Base-by-base conservation (phyloP, 148 eudicot genomes). In the Vaccinium macrocarpon region DNA sequence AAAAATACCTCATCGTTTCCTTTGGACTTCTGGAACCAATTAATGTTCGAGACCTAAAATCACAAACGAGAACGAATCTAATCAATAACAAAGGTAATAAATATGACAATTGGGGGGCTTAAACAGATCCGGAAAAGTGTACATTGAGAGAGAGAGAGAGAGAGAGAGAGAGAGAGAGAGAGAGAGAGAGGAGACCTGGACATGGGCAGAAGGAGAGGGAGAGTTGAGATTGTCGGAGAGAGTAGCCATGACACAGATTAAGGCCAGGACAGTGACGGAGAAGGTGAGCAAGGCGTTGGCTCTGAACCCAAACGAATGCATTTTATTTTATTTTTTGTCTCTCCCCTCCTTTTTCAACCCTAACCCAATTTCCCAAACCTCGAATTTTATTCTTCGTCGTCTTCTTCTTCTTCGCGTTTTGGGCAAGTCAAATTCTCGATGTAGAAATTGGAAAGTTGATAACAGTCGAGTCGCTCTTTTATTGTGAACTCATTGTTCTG, bases 271-370 rank as follows among this genome's bases (percentile, higher is more conserved):
- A 0, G 96, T 94, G 10, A 95, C 87, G 76, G 93, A 84, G 83
- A 96, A 88, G 14, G 99, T 96, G 11, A 96, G 81, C 85, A 96
- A 42, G 51, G 97, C 99, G 84, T 96, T 96, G 13, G 95, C 93
- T 88, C 99, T 91, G 90, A 91, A 91, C 86, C 93, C 90, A 76
- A 92, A 90, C 4, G 97, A 92, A 89, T 96, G 97, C 99, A 96
- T 96, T 68, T 82, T 88, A n/a, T n/a, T n/a, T n/a, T n/a, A n/a
- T n/a, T 68, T 25, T 18, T n/a, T 23, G 5, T 21, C n/a, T 16
- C 23, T 50, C 19, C 76, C 2, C 55, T 52, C 14, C 46, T 42
- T 42, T 0, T 0, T 42, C 46, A 5, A 42, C 46, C 46, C 7
- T 5, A 42, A 42, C 46, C 46, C 46, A 42, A 42, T 42, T 42